Conservation (phyloP, 1,139 yeast genomes). For the Blastobotrys apis region DNA sequence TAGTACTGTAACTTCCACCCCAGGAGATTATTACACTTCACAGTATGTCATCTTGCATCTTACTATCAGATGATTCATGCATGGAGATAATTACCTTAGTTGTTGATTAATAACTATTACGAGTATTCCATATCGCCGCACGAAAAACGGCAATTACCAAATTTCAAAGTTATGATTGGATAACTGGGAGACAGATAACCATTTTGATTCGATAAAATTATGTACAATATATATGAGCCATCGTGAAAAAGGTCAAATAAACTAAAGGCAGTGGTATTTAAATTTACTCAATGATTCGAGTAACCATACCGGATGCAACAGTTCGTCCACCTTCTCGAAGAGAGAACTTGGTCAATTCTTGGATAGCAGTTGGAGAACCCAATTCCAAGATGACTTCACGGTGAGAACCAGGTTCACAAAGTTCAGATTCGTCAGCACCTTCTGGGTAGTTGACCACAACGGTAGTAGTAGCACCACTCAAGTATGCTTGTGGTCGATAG, state of each 20-base stretch:
- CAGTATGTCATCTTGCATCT: no score
- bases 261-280: no score
- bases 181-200: neutral
- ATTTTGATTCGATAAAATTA: neutral
- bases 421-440: slow-evolving; percentile 78
- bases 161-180: no score
- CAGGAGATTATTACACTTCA: no score
- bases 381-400: slow-evolving; percentile 92
- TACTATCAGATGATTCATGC: no score
- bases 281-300: slow-evolving; percentile 74
- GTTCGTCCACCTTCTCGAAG: slow-evolving; percentile 99
- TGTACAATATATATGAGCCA: neutral
- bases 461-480: slow-evolving; percentile 95
- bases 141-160: no score
- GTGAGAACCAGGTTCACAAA: slow-evolving; percentile 98
- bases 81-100: no score
- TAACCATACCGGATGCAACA: slow-evolving; percentile 96
- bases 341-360: slow-evolving; percentile 97
- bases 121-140: no score
- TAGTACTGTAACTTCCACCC: no score
- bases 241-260: neutral
- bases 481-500: slow-evolving; percentile 97
- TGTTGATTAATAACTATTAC: no score
- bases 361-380: slow-evolving; percentile 89
- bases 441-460: slow-evolving; percentile 89